Evolutionary conservation across 2,329 filamentous ascomycete genomes (phyloP).

Genomic region (Fusarium sp.): DNA sequence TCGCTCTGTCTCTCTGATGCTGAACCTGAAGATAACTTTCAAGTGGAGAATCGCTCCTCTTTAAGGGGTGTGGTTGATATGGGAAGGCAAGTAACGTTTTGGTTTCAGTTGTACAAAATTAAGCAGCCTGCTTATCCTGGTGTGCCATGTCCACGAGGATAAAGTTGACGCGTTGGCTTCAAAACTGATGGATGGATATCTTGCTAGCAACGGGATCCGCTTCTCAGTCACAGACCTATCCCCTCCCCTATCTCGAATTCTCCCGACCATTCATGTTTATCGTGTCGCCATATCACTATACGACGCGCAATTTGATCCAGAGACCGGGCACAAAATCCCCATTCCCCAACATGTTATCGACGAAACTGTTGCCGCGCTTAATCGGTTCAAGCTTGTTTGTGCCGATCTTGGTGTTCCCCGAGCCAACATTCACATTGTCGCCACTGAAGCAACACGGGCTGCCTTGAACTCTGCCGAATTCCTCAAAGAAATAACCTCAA

Average conservation of each 20-base stretch:
- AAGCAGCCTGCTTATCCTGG: no score
- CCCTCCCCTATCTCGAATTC: constrained; percentile 24
- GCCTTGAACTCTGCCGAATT: constrained; percentile 46
- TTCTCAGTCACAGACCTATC: constrained; percentile 29
- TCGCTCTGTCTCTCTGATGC: not conserved
- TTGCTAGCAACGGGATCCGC: constrained; percentile 18
- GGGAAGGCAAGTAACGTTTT: constrained; percentile 13
- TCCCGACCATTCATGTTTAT: constrained; percentile 25
- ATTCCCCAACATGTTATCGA: constrained; percentile 14
- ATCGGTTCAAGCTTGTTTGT: constrained; percentile 44
- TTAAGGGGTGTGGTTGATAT: constrained; percentile 28
- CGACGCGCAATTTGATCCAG: constrained; percentile 24
- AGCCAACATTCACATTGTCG: constrained; percentile 45
- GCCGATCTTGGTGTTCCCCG: constrained; percentile 38
- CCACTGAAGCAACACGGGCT: constrained; percentile 47
- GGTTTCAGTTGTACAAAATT: not conserved
- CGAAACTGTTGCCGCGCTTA: constrained; percentile 32
- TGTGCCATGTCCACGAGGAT: no score
- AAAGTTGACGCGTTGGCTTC: not conserved
- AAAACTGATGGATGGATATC: not conserved
- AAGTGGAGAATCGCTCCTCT: not conserved
- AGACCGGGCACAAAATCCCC: constrained; percentile 13
- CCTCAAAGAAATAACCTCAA: constrained; percentile 57
- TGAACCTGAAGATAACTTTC: not conserved
- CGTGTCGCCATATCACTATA: constrained; percentile 29